These are phyloP conservation scores for Ceratobasidium sp. DNA, from an alignment of 1,284 basidiomycete species.

Conservation along the genomic window DNA sequence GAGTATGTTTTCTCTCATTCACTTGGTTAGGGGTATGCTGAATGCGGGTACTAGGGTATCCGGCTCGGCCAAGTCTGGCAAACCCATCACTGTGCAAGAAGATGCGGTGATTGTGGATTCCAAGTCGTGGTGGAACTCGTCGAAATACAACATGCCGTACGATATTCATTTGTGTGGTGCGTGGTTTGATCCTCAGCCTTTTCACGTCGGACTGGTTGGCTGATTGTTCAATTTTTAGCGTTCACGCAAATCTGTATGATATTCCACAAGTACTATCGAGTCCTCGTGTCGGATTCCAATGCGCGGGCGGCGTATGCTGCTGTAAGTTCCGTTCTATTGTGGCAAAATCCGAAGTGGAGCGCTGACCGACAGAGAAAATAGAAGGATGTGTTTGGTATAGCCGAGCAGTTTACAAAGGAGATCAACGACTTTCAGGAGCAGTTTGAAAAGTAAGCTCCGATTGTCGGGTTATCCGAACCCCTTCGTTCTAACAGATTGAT, in stretches of 20 bases:
- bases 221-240: slow-evolving; percentile 18
- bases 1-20: slow-evolving; percentile 5
- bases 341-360: neutral
- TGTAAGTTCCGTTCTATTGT: neutral
- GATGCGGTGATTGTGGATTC: slow-evolving; percentile 31
- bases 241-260: slow-evolving; percentile 41
- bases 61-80: slow-evolving; percentile 25
- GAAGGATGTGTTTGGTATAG: neutral
- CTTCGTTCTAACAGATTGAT: neutral
- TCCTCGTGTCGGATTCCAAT: slow-evolving; percentile 13
- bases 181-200: neutral
- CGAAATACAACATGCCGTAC: slow-evolving; percentile 5
- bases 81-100: slow-evolving; percentile 29
- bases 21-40: neutral
- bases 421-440: slow-evolving; percentile 7
- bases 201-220: neutral
- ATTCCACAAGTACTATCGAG: slow-evolving; percentile 35
- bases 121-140: slow-evolving; percentile 37
- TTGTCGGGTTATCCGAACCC: neutral
- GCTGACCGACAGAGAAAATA: neutral
- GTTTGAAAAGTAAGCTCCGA: slow-evolving; percentile 13
- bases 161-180: slow-evolving; percentile 43
- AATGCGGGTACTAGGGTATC: slow-evolving; percentile 15
- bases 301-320: neutral
- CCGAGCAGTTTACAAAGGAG: slow-evolving; percentile 11